Percentiles rank a stretch among this genome's conserved stretches.
These are phyloP conservation scores for Trichoderma harzianum DNA, from an alignment of 2,329 filamentous ascomycete species.

Conservation along the genomic window DNA sequence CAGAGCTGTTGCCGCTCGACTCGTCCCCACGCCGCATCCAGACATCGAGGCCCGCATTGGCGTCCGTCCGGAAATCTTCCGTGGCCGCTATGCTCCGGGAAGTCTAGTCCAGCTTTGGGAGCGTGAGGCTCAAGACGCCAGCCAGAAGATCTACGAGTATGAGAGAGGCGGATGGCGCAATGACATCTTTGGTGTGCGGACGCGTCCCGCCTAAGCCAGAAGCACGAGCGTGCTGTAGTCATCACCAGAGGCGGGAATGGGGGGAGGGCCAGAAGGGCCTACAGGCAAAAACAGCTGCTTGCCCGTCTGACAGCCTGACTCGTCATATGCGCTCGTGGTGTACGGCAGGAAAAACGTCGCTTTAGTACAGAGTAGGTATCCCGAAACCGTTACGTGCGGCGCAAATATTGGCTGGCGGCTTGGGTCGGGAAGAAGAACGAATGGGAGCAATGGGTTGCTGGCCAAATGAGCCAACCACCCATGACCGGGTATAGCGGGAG, in stretches of 20 bases:
- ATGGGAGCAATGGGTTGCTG: background rate
- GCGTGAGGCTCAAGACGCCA: conserved; percentile 67
- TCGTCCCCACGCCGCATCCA: conserved; percentile 69
- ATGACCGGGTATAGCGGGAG: conserved; percentile 1
- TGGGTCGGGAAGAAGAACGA: conserved; percentile 2
- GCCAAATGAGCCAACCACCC: background rate
- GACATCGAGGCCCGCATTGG: conserved; percentile 74
- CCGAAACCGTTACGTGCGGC: conserved; percentile 10
- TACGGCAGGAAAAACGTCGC: conserved; percentile 8
- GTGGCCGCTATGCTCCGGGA: conserved; percentile 80
- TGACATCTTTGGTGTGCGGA: conserved; percentile 64
- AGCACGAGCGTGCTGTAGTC: background rate
- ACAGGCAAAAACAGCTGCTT: background rate
- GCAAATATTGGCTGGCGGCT: conserved; percentile 13
- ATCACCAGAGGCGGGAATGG: background rate
- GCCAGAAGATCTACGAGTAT: conserved; percentile 72
- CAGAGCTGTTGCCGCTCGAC: conserved; percentile 72
- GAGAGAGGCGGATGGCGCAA: conserved; percentile 76
- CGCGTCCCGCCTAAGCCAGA: background rate
- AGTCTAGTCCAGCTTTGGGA: conserved; percentile 90
- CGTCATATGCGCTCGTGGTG: background rate
- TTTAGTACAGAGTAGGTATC: conserved; percentile 15
- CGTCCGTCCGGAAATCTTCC: conserved; percentile 62
- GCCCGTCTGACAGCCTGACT: conserved; percentile 1
- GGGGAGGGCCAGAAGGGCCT: background rate